Percentiles rank a stretch among this genome's conserved stretches.
Evolutionary conservation across 164 flowering plant genomes (phyloP).

Genomic region (Dillenia suffruticosa): DNA sequence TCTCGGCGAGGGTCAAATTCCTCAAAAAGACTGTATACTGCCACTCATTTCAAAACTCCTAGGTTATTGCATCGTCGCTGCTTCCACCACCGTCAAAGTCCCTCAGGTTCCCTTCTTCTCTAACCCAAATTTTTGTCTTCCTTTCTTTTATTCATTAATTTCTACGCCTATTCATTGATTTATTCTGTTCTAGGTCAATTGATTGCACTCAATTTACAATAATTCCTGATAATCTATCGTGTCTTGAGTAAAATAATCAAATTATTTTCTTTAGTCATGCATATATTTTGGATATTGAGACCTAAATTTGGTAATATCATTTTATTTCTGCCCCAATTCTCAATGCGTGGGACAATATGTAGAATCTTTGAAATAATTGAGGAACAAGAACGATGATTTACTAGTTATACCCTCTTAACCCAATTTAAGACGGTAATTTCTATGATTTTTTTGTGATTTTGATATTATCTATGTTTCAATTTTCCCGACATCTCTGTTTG

Average conservation of each 20-base stretch:
- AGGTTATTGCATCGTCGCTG: constrained; percentile 87
- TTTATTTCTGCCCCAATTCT: too few relatives aligned
- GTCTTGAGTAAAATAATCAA: too few relatives aligned
- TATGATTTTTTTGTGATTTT: not conserved
- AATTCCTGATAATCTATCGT: too few relatives aligned
- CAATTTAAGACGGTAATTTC: not conserved
- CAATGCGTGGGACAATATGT: too few relatives aligned
- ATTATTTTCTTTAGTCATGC: too few relatives aligned
- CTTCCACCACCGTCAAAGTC: constrained; percentile 92
- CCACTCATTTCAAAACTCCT: constrained; percentile 89
- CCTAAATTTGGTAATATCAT: too few relatives aligned
- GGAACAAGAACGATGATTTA: too few relatives aligned
- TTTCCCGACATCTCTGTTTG: constrained; percentile 8
- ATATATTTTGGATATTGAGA: too few relatives aligned
- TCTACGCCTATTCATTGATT: not conserved
- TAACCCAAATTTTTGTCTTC: not conserved
- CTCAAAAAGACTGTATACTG: constrained; percentile 79
- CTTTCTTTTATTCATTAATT: not conserved
- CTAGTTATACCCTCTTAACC: too few relatives aligned
- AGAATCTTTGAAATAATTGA: too few relatives aligned
- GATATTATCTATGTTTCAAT: not conserved
- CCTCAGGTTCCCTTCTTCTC: constrained; percentile 62
- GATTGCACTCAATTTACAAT: too few relatives aligned
- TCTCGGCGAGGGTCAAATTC: constrained; percentile 56
- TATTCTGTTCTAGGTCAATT: too few relatives aligned